Conservation (phyloP, 345 rosid genomes). For the Laguncularia racemosa region DNA sequence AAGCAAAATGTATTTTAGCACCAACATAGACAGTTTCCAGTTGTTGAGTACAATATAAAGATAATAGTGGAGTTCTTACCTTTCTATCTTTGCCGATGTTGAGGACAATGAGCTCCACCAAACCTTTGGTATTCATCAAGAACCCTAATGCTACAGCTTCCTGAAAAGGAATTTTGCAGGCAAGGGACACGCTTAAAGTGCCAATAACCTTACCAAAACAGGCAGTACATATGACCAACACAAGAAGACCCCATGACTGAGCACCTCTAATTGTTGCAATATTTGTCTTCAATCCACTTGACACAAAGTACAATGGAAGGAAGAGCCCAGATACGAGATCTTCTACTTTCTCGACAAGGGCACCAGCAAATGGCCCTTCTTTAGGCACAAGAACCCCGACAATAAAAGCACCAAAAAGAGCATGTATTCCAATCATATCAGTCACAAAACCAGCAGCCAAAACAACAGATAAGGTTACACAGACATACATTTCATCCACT, state of each 20-base stretch:
- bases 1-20: neutral
- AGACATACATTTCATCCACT: constrained; percentile 47
- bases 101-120: constrained; percentile 80
- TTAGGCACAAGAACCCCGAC: constrained; percentile 65
- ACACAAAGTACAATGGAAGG: constrained; percentile 66
- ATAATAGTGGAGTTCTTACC: constrained; percentile 20
- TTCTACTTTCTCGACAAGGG: constrained; percentile 64
- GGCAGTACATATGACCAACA: constrained; percentile 49
- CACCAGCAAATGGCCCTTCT: constrained; percentile 62
- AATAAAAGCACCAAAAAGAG: constrained; percentile 79
- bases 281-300: constrained; percentile 77
- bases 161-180: constrained; percentile 36
- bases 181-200: constrained; percentile 43
- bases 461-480: constrained; percentile 35
- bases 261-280: constrained; percentile 55
- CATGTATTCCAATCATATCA: constrained; percentile 67
- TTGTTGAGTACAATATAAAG: neutral
- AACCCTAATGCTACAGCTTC: constrained; percentile 60
- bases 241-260: constrained; percentile 72
- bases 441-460: constrained; percentile 60
- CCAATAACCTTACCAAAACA: constrained; percentile 74
- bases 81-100: constrained; percentile 79
- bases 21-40: neutral
- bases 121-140: constrained; percentile 78
- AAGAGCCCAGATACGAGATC: constrained; percentile 77